Percentiles rank a stretch among this genome's conserved stretches.
Evolutionary conservation across 73 alveolate species (phyloP).

Genomic region (Tetrahymena borealis): DNA sequence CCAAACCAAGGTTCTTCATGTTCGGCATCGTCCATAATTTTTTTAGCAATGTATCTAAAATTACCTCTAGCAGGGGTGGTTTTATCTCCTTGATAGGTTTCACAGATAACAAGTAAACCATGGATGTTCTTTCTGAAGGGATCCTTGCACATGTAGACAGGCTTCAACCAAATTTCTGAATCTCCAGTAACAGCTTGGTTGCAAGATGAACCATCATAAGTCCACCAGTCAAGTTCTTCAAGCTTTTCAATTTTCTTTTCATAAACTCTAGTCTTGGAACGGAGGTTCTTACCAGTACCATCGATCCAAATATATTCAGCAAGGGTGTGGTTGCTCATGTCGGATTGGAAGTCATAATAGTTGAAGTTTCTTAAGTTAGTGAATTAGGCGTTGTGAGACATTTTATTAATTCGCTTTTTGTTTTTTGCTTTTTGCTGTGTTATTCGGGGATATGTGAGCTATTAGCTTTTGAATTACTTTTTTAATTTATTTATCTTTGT

Average conservation of each 20-base stretch:
- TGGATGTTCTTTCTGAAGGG: slow-evolving; percentile 84
- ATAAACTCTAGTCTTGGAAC: slow-evolving; percentile 64
- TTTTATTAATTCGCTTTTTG: background rate
- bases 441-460: background rate
- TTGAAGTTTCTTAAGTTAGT: slow-evolving; percentile 34
- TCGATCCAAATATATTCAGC: slow-evolving; percentile 84
- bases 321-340: slow-evolving; percentile 1
- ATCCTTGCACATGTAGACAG: slow-evolving; percentile 74
- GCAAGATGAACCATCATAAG: slow-evolving; percentile 90
- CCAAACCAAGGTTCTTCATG: slow-evolving; percentile 89
- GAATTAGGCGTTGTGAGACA: slow-evolving; percentile 1
- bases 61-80: slow-evolving; percentile 81
- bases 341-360: slow-evolving; percentile 1
- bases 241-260: slow-evolving; percentile 18
- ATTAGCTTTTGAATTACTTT: background rate
- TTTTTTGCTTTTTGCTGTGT: background rate
- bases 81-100: slow-evolving; percentile 71
- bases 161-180: slow-evolving; percentile 83
- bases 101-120: slow-evolving; percentile 73
- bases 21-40: slow-evolving; percentile 48
- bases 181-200: slow-evolving; percentile 78
- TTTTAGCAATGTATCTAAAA: slow-evolving; percentile 57
- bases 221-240: slow-evolving; percentile 82
- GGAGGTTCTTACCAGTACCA: slow-evolving; percentile 62
- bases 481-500: background rate